Percentiles rank a stretch among this genome's conserved stretches.
These are phyloP conservation scores for Clonostachys rosea DNA, from an alignment of 2,329 filamentous ascomycete genomes.

Conservation along the genomic window DNA sequence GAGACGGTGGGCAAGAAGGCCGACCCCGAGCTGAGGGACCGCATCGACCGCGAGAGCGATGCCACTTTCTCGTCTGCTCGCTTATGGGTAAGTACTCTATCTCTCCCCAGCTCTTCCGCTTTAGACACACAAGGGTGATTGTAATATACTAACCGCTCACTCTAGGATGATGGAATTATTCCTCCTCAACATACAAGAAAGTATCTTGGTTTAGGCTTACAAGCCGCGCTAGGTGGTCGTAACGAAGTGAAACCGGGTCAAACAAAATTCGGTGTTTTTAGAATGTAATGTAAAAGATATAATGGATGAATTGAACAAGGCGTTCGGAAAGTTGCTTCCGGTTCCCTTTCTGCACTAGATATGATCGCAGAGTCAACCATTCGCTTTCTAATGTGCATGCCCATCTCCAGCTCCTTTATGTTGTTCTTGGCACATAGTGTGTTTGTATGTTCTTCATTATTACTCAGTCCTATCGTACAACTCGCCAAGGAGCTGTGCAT, in stretches of 20 bases:
- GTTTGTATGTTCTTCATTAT: no score
- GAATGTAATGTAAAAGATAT: conserved; percentile 54
- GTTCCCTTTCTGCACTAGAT: no score
- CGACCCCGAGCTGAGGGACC: conserved; percentile 73
- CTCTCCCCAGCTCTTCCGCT: not conserved
- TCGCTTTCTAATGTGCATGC: no score
- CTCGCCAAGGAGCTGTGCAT: conserved; percentile 12
- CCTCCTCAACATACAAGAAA: conserved; percentile 70
- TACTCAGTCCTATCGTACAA: no score
- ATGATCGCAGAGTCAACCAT: no score
- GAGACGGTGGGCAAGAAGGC: conserved; percentile 82
- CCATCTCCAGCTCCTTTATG: no score
- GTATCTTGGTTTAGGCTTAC: conserved; percentile 68
- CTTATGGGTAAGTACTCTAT: conserved; percentile 65
- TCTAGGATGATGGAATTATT: conserved; percentile 74
- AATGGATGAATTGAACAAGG: not conserved
- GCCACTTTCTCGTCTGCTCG: conserved; percentile 84
- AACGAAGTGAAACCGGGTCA: conserved; percentile 56
- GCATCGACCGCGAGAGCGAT: conserved; percentile 88
- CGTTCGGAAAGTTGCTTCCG: no score
- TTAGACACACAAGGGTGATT: not conserved
- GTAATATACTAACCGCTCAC: not conserved
- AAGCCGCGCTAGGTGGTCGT: conserved; percentile 65
- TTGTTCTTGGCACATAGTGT: no score
- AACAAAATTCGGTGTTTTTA: conserved; percentile 75